Conservation (phyloP, 2,329 filamentous ascomycete genomes). For the Didymella keratinophila region DNA sequence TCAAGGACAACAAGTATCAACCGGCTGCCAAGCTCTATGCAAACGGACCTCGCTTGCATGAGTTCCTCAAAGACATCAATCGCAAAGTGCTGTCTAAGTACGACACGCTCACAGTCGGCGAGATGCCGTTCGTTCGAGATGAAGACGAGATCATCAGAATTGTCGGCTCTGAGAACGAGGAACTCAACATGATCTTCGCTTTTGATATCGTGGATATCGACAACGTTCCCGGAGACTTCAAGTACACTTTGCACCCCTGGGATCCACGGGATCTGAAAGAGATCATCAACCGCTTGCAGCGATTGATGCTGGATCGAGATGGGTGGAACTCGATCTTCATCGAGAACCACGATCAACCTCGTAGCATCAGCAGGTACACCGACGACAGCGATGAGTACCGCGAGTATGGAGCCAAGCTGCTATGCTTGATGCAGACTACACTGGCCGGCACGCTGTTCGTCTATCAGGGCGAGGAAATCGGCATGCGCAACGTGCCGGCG, state of each 20-base stretch:
- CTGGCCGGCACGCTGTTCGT: conserved; percentile 59
- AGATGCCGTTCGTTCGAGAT: conserved; percentile 64
- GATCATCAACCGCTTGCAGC: conserved; percentile 46
- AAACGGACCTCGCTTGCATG: conserved; percentile 73
- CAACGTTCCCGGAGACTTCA: conserved; percentile 49
- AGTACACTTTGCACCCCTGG: conserved; percentile 45
- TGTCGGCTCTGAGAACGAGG: conserved; percentile 54
- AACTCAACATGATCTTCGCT: conserved; percentile 74
- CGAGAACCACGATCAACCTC: conserved; percentile 63
- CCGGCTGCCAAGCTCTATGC: conserved; percentile 63
- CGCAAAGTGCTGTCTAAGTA: conserved; percentile 65
- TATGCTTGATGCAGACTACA: conserved; percentile 58
- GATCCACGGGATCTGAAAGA: conserved; percentile 45
- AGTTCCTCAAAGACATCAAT: conserved; percentile 73
- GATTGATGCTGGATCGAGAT: conserved; percentile 49
- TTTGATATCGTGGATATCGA: conserved; percentile 55
- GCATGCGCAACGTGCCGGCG: conserved; percentile 58
- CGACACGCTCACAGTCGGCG: conserved; percentile 70
- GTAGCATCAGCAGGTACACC: conserved; percentile 58
- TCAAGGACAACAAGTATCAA: conserved; percentile 52
- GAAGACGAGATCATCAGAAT: conserved; percentile 58
- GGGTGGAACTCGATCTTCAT: conserved; percentile 60
- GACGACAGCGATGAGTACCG: conserved; percentile 58
- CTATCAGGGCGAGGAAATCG: conserved; percentile 62
- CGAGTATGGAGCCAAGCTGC: conserved; percentile 58